phyloP scores from a whole-genome alignment of 2,329 filamentous ascomycete genomes.

The Neoscytalidium dimidiatum region DNA sequence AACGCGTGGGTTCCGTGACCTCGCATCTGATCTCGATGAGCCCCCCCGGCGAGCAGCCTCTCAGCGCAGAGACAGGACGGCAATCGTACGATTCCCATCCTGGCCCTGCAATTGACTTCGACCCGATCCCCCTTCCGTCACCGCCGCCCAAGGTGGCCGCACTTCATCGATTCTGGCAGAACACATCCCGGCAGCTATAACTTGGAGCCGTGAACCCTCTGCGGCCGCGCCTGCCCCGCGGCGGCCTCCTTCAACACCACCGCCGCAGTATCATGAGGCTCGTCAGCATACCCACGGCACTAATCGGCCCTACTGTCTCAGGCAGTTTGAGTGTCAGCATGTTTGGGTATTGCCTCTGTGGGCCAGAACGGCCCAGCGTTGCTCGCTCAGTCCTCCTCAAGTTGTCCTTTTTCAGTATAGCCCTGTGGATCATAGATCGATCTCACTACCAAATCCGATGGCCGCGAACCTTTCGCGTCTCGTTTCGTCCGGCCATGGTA shows the following conservation, averaged over 20 bases:
- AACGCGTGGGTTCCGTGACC: constrained; percentile 7
- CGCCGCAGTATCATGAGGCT: neutral
- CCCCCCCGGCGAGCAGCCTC: neutral
- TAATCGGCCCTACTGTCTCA: constrained; percentile 5
- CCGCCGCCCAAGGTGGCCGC: neutral
- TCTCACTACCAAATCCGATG: constrained; percentile 2
- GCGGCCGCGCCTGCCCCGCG: neutral
- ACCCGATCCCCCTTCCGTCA: neutral
- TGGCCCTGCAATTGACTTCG: neutral
- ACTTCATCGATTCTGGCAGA: neutral
- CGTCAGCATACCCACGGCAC: neutral
- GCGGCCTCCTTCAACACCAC: neutral
- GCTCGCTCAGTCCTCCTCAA: neutral
- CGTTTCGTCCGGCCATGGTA: neutral
- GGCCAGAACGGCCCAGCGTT: neutral
- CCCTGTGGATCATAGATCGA: constrained; percentile 1
- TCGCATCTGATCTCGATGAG: neutral
- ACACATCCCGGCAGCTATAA: neutral
- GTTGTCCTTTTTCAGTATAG: constrained; percentile 9
- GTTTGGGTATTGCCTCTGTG: neutral
- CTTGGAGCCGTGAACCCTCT: neutral
- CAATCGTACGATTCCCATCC: constrained; percentile 9
- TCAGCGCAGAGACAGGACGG: neutral
- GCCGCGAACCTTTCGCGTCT: neutral
- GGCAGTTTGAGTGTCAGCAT: neutral